Conservation (phyloP, 441 rosid species). For the Mallotus japonicus region DNA sequence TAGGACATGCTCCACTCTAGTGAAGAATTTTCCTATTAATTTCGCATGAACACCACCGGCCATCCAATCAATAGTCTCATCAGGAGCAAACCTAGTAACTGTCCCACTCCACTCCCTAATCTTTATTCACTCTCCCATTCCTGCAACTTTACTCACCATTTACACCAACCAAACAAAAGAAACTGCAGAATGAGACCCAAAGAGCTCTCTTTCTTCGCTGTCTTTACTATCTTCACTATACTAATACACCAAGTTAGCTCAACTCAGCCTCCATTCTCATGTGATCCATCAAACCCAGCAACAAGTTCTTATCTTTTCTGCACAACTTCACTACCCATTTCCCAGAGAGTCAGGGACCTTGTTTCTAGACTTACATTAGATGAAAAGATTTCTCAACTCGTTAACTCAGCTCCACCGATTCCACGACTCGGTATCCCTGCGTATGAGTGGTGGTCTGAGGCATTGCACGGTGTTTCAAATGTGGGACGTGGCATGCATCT, state of each 20-base stretch:
- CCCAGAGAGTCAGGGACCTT: constrained; percentile 66
- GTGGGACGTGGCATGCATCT: constrained; percentile 87
- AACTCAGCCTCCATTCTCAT: constrained; percentile 30
- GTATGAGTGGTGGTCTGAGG: constrained; percentile 99
- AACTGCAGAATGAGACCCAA: constrained; percentile 7
- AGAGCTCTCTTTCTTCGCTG: neutral
- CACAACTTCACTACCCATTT: constrained; percentile 42
- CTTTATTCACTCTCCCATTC: neutral
- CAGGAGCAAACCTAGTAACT: neutral
- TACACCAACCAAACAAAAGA: neutral
- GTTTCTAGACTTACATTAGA: constrained; percentile 60
- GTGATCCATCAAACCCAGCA: constrained; percentile 27
- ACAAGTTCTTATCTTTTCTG: constrained; percentile 48
- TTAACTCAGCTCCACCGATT: constrained; percentile 62
- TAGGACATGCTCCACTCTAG: too few species aligned
- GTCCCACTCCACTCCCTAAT: neutral
- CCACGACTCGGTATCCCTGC: constrained; percentile 82
- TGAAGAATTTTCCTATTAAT: too few species aligned
- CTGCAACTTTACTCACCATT: neutral
- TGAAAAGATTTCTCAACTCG: constrained; percentile 75
- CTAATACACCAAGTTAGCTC: constrained; percentile 15
- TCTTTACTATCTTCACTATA: constrained; percentile 3
- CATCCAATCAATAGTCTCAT: too few species aligned
- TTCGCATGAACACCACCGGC: neutral
- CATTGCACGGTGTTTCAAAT: constrained; percentile 86